A percentile compares a stretch with the other conserved stretches of the same genome.
Evolutionary conservation across 2,329 filamentous ascomycete species (phyloP).

Genomic region (Ascomycota sp.): DNA sequence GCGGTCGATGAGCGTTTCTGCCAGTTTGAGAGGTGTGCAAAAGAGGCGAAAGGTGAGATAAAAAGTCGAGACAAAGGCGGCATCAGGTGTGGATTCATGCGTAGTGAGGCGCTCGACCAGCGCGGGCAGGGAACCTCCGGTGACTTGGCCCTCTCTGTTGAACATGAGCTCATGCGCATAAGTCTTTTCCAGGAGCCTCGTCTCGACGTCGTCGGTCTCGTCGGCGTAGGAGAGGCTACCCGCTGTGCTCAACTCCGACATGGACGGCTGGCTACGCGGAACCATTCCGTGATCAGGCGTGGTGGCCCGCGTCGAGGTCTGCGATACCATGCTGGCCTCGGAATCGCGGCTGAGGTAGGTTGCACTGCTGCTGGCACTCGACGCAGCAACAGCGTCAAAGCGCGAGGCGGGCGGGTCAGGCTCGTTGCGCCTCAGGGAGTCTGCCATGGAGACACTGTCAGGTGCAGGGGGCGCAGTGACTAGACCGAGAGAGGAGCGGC

Average conservation of each 20-base stretch:
- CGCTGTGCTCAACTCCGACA: conserved; percentile 47
- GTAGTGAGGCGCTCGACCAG: conserved; percentile 88
- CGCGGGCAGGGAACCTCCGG: conserved; percentile 73
- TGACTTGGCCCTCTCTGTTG: conserved; percentile 90
- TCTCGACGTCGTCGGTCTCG: conserved; percentile 61
- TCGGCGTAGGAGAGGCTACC: conserved; percentile 49
- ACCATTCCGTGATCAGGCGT: conserved; percentile 49
- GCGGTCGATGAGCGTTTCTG: conserved; percentile 66
- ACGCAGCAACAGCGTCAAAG: conserved; percentile 52
- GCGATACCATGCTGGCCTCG: conserved; percentile 59
- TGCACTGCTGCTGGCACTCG: conserved; percentile 57
- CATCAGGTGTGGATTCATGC: conserved; percentile 80
- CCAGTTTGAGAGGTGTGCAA: conserved; percentile 59
- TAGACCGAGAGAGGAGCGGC: conserved; percentile 33
- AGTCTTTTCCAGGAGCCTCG: conserved; percentile 72
- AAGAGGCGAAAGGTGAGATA: conserved; percentile 94
- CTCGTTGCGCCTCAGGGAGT: conserved; percentile 26
- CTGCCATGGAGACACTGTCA: too few relatives aligned
- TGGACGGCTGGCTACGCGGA: conserved; percentile 37
- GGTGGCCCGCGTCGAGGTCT: conserved; percentile 69
- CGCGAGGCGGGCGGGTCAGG: conserved; percentile 32
- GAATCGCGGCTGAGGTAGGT: conserved; percentile 68
- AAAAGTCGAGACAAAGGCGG: conserved; percentile 81
- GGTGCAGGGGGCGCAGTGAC: background rate
- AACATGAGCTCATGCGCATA: conserved; percentile 80